Base-by-base conservation (phyloP, 495 filamentous ascomycete genomes). In the Aspergillus carlsbadensis region DNA sequence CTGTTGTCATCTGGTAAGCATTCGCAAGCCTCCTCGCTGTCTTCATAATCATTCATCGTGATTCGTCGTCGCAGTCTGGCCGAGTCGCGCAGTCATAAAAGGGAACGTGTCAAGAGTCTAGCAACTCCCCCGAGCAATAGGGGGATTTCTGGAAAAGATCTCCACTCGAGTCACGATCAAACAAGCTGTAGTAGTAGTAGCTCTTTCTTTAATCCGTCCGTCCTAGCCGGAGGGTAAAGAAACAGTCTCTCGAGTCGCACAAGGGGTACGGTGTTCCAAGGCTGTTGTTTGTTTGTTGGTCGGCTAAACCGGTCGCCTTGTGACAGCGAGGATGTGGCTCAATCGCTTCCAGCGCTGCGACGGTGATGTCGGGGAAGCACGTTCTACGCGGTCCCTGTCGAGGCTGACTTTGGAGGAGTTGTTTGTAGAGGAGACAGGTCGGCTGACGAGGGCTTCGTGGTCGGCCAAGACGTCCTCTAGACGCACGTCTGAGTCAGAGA, bases 391-490 rank as follows among this genome's bases (percentile, higher is more conserved):
- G 14, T 62, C 59, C 44, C 70, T 69, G 33, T 72, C 71, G 13
- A 67, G 58, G 50, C 63, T 65, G 45, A 50, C 47, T 50, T 65
- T 66, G 41, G 64, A 64, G 21, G 70, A 76, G n/a, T 66, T 72
- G 21, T 67, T 65, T 3, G 75, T 75, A 2, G 74, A 77, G 14
- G 75, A 77, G 43, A 70, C 69, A 3, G 71, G 69, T 36, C 74
- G 68, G 53, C 60, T 70, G 58, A 73, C 59, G 48, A 70, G 65
- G 13, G 75, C 74, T 61, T 78, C 74, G 44, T 78, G 74, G 53
- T 75, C 68, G 45, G 75, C 75, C 35, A 78, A 70, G 60, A 78
- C 73, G 37, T 78, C 75, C 48, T 78, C 75, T 10, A 78, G 73
- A n/a, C 72, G 74, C 45, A 78, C 75, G 47, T 78, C 75, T 10